A percentile compares a stretch with the other conserved stretches of the same genome.
Evolutionary conservation across 768 basidiomycete species (phyloP).

Genomic region (Xerocomus spinulosus): DNA sequence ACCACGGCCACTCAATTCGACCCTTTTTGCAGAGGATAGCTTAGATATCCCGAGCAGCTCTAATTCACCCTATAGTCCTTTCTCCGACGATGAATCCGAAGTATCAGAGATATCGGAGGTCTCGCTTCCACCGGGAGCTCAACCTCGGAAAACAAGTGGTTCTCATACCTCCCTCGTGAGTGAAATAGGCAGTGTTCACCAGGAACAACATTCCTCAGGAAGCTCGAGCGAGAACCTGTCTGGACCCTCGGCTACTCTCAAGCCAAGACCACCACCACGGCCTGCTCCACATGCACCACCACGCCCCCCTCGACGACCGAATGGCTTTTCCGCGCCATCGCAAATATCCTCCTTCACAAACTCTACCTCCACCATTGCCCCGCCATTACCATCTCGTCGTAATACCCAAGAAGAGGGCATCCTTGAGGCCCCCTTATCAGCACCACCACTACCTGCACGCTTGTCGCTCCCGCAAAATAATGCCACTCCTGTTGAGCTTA

Average conservation of each 20-base stretch:
- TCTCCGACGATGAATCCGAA: constrained; percentile 30
- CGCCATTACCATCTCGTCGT: constrained; percentile 41
- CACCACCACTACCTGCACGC: constrained; percentile 38
- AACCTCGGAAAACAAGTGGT: constrained; percentile 5
- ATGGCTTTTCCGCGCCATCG: neutral
- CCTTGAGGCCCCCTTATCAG: constrained; percentile 3
- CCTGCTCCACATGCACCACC: constrained; percentile 16
- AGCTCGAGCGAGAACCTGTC: constrained; percentile 23
- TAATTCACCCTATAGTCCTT: constrained; percentile 26
- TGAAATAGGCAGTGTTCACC: neutral
- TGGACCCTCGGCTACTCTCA: constrained; percentile 8
- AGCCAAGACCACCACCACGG: constrained; percentile 23
- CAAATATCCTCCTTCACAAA: neutral
- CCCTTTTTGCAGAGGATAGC: constrained; percentile 22
- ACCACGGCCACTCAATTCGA: constrained; percentile 8
- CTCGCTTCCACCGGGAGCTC: constrained; percentile 6
- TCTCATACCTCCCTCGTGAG: neutral
- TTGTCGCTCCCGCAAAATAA: constrained; percentile 5
- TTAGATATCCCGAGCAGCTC: constrained; percentile 18
- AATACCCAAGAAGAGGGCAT: constrained; percentile 7
- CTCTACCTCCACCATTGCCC: constrained; percentile 15
- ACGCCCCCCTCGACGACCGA: constrained; percentile 17
- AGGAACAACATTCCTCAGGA: constrained; percentile 13
- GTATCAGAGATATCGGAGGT: constrained; percentile 22
- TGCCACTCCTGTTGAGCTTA: constrained; percentile 13